These are phyloP conservation scores for Jacaranda mimosifolia DNA, from an alignment of 257 asterid species.

Conservation along the genomic window DNA sequence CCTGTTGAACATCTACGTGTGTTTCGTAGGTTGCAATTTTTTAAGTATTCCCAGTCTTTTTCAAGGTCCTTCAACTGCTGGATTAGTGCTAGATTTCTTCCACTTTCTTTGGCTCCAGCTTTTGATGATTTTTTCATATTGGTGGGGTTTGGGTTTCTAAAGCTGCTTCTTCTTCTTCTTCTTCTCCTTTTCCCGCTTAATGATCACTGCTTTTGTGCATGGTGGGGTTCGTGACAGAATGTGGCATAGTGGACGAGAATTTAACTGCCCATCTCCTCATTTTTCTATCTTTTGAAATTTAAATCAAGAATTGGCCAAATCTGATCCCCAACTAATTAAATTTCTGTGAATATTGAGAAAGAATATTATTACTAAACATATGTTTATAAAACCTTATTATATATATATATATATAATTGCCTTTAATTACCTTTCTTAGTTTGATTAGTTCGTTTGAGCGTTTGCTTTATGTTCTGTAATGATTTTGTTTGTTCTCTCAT, in stretches of 20 bases:
- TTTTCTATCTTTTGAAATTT: slow-evolving; percentile 25
- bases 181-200: background rate
- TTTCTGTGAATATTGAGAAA: background rate
- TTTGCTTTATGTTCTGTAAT: background rate
- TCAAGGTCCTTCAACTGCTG: slow-evolving; percentile 31
- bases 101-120: slow-evolving; percentile 27
- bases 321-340: too few relatives aligned
- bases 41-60: slow-evolving; percentile 29
- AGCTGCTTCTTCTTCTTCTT: background rate
- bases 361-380: too few relatives aligned
- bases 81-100: slow-evolving; percentile 29
- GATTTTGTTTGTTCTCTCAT: background rate
- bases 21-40: background rate
- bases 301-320: background rate
- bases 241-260: background rate
- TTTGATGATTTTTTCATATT: slow-evolving; percentile 37
- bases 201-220: slow-evolving; percentile 10
- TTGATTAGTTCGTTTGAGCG: background rate
- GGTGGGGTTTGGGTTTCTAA: slow-evolving; percentile 19
- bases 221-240: background rate
- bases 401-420: background rate
- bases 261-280: slow-evolving; percentile 32
- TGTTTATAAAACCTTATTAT: background rate
- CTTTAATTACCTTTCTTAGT: background rate
- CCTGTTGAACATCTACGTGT: slow-evolving; percentile 25